Conservation (phyloP, 164 flowering plant species). For the Protea cynaroides region DNA sequence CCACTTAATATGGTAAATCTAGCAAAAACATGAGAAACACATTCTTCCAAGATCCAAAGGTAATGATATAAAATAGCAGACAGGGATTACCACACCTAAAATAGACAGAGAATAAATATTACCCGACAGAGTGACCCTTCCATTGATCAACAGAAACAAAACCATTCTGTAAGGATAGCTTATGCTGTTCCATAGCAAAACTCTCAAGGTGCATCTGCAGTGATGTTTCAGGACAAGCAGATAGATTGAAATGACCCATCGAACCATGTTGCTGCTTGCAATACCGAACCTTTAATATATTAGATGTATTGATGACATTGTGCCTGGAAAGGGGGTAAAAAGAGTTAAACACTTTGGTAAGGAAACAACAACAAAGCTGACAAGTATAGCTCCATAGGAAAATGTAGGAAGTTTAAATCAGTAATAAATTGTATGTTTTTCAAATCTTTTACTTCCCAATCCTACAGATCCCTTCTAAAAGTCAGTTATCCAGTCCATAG, state of each 20-base stretch:
- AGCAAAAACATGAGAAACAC: too few species aligned
- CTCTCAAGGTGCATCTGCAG: slow-evolving; percentile 29
- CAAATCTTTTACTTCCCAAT: too few species aligned
- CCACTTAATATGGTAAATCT: too few species aligned
- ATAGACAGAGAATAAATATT: background rate
- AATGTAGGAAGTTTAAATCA: background rate
- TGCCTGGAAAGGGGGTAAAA: slow-evolving; percentile 30
- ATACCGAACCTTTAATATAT: slow-evolving; percentile 36
- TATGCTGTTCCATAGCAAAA: slow-evolving; percentile 58
- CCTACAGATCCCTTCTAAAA: too few species aligned
- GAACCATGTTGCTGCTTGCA: slow-evolving; percentile 24
- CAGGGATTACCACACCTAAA: background rate
- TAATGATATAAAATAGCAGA: too few species aligned
- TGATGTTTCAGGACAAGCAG: slow-evolving; percentile 18
- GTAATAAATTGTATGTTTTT: background rate
- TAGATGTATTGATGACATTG: slow-evolving; percentile 27
- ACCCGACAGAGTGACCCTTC: slow-evolving; percentile 69
- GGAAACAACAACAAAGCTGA: background rate
- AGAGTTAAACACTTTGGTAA: background rate
- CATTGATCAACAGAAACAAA: slow-evolving; percentile 49
- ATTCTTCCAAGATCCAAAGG: too few species aligned
- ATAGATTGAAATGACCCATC: background rate
- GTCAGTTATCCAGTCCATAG: too few species aligned
- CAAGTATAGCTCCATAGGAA: background rate
- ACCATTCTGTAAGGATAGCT: slow-evolving; percentile 36